phyloP scores from a whole-genome alignment of 2,329 filamentous ascomycete species.

The Paecilomyces sp. region DNA sequence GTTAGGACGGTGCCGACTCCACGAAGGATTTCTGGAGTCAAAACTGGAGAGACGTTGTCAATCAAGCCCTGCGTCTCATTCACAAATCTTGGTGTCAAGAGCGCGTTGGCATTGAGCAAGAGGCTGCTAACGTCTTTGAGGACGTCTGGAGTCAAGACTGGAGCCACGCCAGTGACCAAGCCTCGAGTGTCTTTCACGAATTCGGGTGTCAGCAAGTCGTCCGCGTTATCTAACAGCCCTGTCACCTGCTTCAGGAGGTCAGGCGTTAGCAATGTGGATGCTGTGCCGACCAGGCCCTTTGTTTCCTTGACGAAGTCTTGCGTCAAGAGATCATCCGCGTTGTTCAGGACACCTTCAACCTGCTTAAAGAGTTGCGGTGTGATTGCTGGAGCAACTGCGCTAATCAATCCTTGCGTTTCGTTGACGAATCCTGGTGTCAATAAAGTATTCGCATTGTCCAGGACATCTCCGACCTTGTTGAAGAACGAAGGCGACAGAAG shows the following conservation, averaged over 20 bases:
- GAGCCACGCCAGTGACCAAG: constrained; percentile 15
- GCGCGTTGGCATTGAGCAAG: constrained; percentile 17
- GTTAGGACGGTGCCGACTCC: constrained; percentile 12
- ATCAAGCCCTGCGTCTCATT: constrained; percentile 16
- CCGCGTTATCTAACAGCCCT: constrained; percentile 14
- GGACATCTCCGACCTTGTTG: constrained; percentile 4
- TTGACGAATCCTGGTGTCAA: constrained; percentile 18
- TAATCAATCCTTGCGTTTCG: constrained; percentile 12
- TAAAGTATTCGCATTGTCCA: constrained; percentile 12
- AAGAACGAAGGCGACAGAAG: constrained; percentile 1
- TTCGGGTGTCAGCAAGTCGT: constrained; percentile 23
- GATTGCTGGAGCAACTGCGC: constrained; percentile 15
- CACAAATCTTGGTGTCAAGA: constrained; percentile 24
- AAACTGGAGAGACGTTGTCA: constrained; percentile 10
- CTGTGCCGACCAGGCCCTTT: constrained; percentile 9
- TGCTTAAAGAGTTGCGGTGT: constrained; percentile 17
- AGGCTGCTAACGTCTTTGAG: constrained; percentile 17
- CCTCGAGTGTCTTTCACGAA: constrained; percentile 19
- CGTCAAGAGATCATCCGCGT: constrained; percentile 16
- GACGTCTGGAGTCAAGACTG: constrained; percentile 15
- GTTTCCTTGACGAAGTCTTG: constrained; percentile 12
- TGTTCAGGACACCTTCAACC: constrained; percentile 10
- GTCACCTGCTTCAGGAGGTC: constrained; percentile 13
- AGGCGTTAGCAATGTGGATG: constrained; percentile 12
- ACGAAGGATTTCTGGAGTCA: constrained; percentile 16